phyloP scores from a whole-genome alignment of 1,284 basidiomycete genomes.

The Heterobasidion annosum region DNA sequence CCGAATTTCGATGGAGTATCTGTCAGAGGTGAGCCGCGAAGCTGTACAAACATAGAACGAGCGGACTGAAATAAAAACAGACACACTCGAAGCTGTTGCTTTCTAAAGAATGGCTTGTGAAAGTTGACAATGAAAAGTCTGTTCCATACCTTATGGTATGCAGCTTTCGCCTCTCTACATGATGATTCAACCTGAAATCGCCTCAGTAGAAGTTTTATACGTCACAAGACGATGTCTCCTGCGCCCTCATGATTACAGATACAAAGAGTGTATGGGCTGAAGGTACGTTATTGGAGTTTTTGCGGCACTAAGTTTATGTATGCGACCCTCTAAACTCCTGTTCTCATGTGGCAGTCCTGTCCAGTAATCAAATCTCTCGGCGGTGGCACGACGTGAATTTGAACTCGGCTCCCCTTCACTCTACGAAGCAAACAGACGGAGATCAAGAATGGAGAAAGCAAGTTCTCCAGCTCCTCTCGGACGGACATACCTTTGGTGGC shows the following conservation, averaged over 20 bases:
- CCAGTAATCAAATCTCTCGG: constrained; percentile 49
- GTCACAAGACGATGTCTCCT: constrained; percentile 44
- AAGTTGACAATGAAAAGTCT: constrained; percentile 46
- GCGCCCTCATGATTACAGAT: constrained; percentile 60
- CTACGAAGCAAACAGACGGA: constrained; percentile 20
- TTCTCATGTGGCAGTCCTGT: constrained; percentile 33
- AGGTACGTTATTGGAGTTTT: constrained; percentile 31
- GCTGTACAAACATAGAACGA: too few species aligned
- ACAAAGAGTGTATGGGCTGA: constrained; percentile 70
- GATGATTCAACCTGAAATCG: not conserved
- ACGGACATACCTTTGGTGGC: constrained; percentile 49
- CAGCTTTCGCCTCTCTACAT: not conserved
- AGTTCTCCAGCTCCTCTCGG: constrained; percentile 41
- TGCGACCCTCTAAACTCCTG: constrained; percentile 4
- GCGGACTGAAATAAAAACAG: constrained; percentile 22
- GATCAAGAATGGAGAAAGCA: constrained; percentile 46
- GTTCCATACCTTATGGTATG: constrained; percentile 64
- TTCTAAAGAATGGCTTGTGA: constrained; percentile 64
- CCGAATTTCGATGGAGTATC: too few species aligned
- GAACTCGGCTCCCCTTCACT: not conserved
- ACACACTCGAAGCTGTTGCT: constrained; percentile 46
- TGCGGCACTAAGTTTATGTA: not conserved
- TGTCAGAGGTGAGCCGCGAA: too few species aligned
- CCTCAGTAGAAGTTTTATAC: constrained; percentile 44
- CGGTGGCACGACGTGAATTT: constrained; percentile 56